Conservation (phyloP, 768 basidiomycete genomes). For the Tephrocybe sp. region DNA sequence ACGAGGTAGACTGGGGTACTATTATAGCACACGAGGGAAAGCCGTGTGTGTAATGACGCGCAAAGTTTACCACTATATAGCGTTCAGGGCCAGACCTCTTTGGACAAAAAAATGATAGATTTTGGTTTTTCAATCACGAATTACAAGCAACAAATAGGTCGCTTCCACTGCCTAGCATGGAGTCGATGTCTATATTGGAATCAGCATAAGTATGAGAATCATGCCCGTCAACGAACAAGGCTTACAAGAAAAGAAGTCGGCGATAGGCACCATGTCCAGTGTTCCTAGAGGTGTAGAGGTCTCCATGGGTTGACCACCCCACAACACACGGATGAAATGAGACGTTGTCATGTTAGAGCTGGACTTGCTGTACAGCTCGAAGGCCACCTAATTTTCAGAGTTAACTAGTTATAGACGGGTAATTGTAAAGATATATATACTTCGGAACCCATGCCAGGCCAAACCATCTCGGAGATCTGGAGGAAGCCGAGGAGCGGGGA, state of each 20-base stretch:
- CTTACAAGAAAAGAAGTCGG: constrained; percentile 44
- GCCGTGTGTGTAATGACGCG: too few species aligned
- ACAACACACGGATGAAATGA: constrained; percentile 47
- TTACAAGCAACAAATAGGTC: constrained; percentile 34
- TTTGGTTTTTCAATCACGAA: neutral
- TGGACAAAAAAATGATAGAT: neutral
- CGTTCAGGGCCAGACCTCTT: too few species aligned
- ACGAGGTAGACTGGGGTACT: too few species aligned
- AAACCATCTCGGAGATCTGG: constrained; percentile 50
- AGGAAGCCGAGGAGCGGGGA: constrained; percentile 48
- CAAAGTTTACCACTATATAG: too few species aligned
- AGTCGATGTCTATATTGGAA: constrained; percentile 35
- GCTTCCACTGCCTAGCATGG: constrained; percentile 33
- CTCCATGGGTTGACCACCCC: constrained; percentile 50
- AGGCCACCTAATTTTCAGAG: constrained; percentile 32
- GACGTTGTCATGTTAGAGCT: neutral
- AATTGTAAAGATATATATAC: constrained; percentile 15
- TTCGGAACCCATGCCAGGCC: constrained; percentile 59
- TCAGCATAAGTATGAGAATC: neutral
- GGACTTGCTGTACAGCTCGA: constrained; percentile 39
- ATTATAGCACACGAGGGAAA: too few species aligned
- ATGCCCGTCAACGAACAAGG: neutral
- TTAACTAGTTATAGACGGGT: neutral
- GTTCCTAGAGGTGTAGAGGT: constrained; percentile 48
- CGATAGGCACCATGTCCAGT: constrained; percentile 44